phyloP scores from a whole-genome alignment of 352 stramenopile species.

The Phytophthora meadii region DNA sequence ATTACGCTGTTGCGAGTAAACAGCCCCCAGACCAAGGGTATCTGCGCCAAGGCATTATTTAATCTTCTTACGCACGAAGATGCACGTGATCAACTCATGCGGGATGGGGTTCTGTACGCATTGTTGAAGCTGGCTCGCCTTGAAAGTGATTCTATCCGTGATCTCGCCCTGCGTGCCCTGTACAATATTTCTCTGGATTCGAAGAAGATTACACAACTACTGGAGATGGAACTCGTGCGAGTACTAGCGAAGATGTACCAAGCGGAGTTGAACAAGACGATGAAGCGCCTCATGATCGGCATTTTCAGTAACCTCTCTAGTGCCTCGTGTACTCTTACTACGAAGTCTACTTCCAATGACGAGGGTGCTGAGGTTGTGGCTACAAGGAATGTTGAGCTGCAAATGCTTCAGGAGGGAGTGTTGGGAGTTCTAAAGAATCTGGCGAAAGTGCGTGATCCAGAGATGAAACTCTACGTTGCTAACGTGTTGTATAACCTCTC shows the following conservation, averaged over 20 bases:
- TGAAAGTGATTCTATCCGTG: conserved; percentile 77
- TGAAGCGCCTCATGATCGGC: conserved; percentile 80
- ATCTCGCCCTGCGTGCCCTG: conserved; percentile 71
- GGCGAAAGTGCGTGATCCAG: conserved; percentile 73
- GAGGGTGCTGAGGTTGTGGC: conserved; percentile 8
- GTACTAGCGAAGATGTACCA: conserved; percentile 83
- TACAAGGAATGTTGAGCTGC: conserved; percentile 36
- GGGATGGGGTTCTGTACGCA: conserved; percentile 83
- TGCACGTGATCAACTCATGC: conserved; percentile 71
- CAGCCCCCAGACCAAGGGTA: conserved; percentile 81
- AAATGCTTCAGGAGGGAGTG: conserved; percentile 69
- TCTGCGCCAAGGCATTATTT: conserved; percentile 86
- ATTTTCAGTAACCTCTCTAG: conserved; percentile 81
- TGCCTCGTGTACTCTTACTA: conserved; percentile 13
- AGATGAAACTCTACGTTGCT: conserved; percentile 86
- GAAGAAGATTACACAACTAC: conserved; percentile 51
- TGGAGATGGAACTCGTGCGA: conserved; percentile 86
- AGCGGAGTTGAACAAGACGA: conserved; percentile 70
- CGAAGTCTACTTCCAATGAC: conserved; percentile 10
- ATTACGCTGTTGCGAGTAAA: conserved; percentile 88
- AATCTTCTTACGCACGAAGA: conserved; percentile 87
- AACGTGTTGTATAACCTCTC: conserved; percentile 88
- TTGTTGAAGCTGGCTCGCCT: conserved; percentile 86
- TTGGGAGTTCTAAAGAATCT: conserved; percentile 74
- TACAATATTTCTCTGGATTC: conserved; percentile 81